Evolutionary conservation across 345 rosid genomes (phyloP).

Genomic region (Garcia nutans): DNA sequence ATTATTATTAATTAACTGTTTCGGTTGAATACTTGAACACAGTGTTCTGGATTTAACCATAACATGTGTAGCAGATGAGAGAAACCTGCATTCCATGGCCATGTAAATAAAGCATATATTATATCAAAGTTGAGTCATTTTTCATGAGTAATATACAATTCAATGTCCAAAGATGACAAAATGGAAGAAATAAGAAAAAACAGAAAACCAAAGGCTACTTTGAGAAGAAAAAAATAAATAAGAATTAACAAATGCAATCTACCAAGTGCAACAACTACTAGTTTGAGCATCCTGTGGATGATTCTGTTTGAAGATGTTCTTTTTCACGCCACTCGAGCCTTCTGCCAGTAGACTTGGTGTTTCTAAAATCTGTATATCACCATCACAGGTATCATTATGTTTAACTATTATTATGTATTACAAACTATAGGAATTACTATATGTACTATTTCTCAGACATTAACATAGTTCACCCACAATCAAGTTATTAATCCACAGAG

Average conservation of each 20-base stretch:
- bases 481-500: not conserved
- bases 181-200: not conserved
- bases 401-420: no score
- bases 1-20: no score
- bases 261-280: conserved; percentile 54
- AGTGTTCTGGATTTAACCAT: no score
- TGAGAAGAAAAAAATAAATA: not conserved
- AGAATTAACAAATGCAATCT: not conserved
- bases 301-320: conserved; percentile 79
- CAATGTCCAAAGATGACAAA: not conserved
- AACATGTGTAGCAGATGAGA: no score
- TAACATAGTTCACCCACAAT: not conserved
- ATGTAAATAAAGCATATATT: not conserved
- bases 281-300: conserved; percentile 50
- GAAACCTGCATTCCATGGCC: not conserved
- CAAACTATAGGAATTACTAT: no score
- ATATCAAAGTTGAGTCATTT: not conserved
- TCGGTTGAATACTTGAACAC: no score
- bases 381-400: not conserved
- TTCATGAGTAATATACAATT: not conserved
- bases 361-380: conserved; percentile 68
- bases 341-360: conserved; percentile 78
- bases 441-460: not conserved
- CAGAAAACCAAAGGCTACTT: not conserved
- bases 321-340: conserved; percentile 70